Evolutionary conservation across 2,329 filamentous ascomycete species (phyloP), one percentile per base, ranked within the genome.

Genomic region (Epichloe uncinata): DNA sequence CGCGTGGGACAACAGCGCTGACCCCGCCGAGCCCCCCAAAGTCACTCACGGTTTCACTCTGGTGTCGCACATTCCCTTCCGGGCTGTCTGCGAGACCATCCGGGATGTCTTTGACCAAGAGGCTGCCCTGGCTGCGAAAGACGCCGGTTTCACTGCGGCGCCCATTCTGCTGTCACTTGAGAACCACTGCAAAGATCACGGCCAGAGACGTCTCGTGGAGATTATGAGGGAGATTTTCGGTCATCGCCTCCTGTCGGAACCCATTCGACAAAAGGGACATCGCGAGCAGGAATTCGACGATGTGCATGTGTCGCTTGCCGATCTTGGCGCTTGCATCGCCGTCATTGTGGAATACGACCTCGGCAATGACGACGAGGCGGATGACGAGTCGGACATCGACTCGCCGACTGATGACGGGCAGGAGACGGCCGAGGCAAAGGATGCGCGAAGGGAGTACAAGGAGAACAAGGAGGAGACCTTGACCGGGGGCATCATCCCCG

Each of bases 11-110:
- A 72, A 82, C 45, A 69, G 74, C 37, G 74, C 79, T 8, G 63
- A 83, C 56, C 66, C 65, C 38, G 72, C 79, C 9, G 82, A 85
- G 61, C n/a, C n/a, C n/a, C 82, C 81, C 4, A 85, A 84, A 60
- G 81, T 85, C 48, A 85, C 82, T 0, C 82, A 85, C 58, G 82
- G 82, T 1, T 85, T 79, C 61, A 85, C 82, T 0, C 68, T 85
- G 2, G 80, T 84, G 4, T 84, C 80, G 8, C 68, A 84, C 57
- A 78, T 85, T 22, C 69, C 76, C 0, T 84, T 85, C 59, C 78
- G 82, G 34, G 55, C 69, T 3, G 81, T 85, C 0, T 85, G 82
- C 61, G 77, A 84, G 65, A 78, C 77, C 0, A 81, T 85, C 41
- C 73, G 79, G 34, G 73, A 82, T 55, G 75, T 79, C 0, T 69